Base-by-base conservation (phyloP, 2,329 filamentous ascomycete species). In the Harringtonia lauricola region DNA sequence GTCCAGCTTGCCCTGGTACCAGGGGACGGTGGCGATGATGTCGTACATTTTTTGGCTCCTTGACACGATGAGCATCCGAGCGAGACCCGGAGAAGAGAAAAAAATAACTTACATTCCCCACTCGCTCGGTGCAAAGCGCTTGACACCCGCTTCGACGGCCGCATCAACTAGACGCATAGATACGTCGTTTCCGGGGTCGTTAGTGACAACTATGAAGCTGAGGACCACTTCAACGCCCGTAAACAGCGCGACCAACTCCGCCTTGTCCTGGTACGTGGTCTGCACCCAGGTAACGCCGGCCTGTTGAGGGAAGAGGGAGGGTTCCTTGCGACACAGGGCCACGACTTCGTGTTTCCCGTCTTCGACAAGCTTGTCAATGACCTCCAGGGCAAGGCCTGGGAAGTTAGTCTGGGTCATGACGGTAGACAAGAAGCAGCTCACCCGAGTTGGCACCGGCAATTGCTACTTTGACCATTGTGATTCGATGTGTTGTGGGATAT, bases 41-140 rank as follows among this genome's bases (percentile, higher is more conserved):
- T 45, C 40, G 7, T 34, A 17, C 21, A 45, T 26, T 8, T 45
- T 47, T 21, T 44, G 18, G 33, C 41, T 31, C 44, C 50, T 17
- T 21, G 10, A 21, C 19, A n/a, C 17, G 21, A 7, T 40, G 9
- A n/a, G 8, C 6, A 9, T 28, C 21, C 38, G 9, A 40, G 15
- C 8, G 21, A 31, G 8, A 10, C 24, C 24, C 24, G 10, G 24
- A 10, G 39, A 31, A n/a, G 22, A 14, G 8, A 30, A 39, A 13
- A 21, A 21, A 3, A 10, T 4, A 17, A 34, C 54, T 56, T 46
- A 70, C 67, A 58, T 59, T 19, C 55, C 60, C 49, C 70, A 83
- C 50, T 84, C 80, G 30, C 73, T 74, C 2, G 78, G 76, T 1
- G 80, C 67, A 54, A 78, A 80, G 8, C 76, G 67, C 50, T 71